Percentiles rank a stretch among this genome's conserved stretches.
Conservation (phyloP, 75 land plant genomes). For the Sequoiadendron giganteum region DNA sequence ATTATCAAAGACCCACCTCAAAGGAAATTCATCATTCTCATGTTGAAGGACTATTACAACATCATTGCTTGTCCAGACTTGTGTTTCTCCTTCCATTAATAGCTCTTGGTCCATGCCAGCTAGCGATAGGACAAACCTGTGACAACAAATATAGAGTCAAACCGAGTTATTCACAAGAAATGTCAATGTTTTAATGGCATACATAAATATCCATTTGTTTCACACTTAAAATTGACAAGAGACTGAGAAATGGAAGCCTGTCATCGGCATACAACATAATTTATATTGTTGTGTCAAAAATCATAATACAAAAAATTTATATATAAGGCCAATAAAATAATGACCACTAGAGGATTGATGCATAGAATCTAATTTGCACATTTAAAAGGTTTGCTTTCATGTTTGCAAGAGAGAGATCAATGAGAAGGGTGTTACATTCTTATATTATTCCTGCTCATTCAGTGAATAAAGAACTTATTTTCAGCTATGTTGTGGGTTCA, state of each 20-base stretch:
- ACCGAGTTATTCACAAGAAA: not conserved
- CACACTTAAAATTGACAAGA: not conserved
- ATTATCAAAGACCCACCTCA: constrained; percentile 29
- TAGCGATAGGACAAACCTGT: constrained; percentile 90
- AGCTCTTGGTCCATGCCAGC: constrained; percentile 84
- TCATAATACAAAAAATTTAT: too few species aligned
- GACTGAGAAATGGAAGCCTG: not conserved
- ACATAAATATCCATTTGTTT: not conserved
- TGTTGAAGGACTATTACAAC: constrained; percentile 97
- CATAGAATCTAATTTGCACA: too few species aligned
- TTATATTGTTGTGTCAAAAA: not conserved
- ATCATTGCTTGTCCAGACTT: constrained; percentile 94
- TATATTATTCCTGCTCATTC: not conserved
- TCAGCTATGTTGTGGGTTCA: too few species aligned
- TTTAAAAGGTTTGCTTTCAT: too few species aligned
- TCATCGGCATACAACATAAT: not conserved
- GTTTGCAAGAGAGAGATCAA: not conserved
- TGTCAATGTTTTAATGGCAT: not conserved
- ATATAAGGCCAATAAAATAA: not conserved
- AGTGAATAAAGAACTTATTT: too few species aligned
- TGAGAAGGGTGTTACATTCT: not conserved
- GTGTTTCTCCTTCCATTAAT: constrained; percentile 97
- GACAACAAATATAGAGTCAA: not conserved
- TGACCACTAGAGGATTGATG: too few species aligned
- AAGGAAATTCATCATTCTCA: constrained; percentile 64